A percentile compares a stretch with the other conserved stretches of the same genome.
Conservation (phyloP, 2,329 filamentous ascomycete species). For the Apiospora hydei region DNA sequence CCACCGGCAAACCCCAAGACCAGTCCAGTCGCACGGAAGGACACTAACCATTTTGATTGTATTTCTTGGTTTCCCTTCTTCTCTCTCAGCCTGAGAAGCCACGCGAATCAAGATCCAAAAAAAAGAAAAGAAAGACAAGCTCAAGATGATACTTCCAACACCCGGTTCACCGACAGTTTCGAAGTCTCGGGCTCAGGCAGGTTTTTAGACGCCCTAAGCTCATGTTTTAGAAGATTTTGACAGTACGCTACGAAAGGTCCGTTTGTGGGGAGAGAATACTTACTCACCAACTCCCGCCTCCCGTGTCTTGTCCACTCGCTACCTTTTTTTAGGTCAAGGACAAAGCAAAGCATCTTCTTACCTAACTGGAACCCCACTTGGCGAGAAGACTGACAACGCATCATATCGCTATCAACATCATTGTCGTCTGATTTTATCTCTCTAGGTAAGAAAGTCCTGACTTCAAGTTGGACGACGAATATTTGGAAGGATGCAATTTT, state of each 20-base stretch:
- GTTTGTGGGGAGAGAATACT: conserved; percentile 17
- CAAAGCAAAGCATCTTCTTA: not conserved
- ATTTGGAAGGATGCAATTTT: too few relatives aligned
- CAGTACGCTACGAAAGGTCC: conserved; percentile 9
- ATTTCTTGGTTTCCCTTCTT: not conserved
- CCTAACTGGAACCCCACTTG: conserved; percentile 13
- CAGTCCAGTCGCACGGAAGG: not conserved
- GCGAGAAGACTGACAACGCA: not conserved
- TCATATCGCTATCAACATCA: not conserved
- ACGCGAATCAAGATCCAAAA: not conserved
- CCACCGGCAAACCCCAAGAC: not conserved
- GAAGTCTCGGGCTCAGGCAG: not conserved
- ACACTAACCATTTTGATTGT: conserved; percentile 17
- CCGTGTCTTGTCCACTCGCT: conserved; percentile 10
- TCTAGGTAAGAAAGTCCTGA: too few relatives aligned
- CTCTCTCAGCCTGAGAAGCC: not conserved
- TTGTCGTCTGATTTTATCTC: not conserved
- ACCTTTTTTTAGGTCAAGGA: not conserved
- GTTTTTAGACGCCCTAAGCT: not conserved
- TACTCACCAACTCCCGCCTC: not conserved
- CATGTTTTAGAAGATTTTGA: conserved; percentile 13
- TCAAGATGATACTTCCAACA: not conserved
- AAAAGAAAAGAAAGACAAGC: not conserved
- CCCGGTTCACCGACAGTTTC: conserved; percentile 12
- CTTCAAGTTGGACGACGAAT: too few relatives aligned